These are phyloP conservation scores for Pythium insidiosum DNA, from an alignment of 352 stramenopile genomes.

Conservation along the genomic window DNA sequence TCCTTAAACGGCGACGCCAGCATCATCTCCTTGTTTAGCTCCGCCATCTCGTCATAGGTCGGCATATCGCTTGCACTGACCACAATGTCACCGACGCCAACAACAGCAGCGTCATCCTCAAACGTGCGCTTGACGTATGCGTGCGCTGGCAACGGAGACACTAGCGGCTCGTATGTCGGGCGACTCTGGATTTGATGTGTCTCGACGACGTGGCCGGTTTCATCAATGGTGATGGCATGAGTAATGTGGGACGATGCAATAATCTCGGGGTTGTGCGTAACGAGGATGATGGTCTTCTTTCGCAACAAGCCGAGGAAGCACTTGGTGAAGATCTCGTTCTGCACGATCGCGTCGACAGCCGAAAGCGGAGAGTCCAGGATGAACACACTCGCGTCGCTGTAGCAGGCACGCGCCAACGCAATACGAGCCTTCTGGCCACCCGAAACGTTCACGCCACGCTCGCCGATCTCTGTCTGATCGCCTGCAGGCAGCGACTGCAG, in stretches of 20 bases:
- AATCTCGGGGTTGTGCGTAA: conserved; percentile 11
- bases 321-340: conserved; percentile 33
- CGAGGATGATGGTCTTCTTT: conserved; percentile 7
- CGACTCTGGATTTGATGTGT: not conserved
- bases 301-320: conserved; percentile 16
- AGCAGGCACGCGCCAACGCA: conserved; percentile 33
- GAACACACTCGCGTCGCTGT: conserved; percentile 23
- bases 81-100: not conserved
- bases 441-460: conserved; percentile 25
- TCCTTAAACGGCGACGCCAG: not conserved
- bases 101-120: not conserved
- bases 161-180: not conserved
- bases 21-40: not conserved
- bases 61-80: not conserved
- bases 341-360: conserved; percentile 21
- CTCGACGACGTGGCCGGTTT: not conserved
- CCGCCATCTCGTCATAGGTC: not conserved
- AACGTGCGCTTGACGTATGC: conserved; percentile 1
- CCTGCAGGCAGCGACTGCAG: conserved; percentile 41
- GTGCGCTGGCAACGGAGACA: conserved; percentile 3
- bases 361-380: conserved; percentile 9
- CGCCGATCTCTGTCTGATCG: conserved; percentile 36
- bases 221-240: conserved; percentile 1
- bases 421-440: conserved; percentile 35
- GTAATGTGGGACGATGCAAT: conserved; percentile 1